Evolutionary conservation across 352 stramenopile species (phyloP), one percentile per base, ranked within the genome.

Genomic region (Phytophthora quininea): DNA sequence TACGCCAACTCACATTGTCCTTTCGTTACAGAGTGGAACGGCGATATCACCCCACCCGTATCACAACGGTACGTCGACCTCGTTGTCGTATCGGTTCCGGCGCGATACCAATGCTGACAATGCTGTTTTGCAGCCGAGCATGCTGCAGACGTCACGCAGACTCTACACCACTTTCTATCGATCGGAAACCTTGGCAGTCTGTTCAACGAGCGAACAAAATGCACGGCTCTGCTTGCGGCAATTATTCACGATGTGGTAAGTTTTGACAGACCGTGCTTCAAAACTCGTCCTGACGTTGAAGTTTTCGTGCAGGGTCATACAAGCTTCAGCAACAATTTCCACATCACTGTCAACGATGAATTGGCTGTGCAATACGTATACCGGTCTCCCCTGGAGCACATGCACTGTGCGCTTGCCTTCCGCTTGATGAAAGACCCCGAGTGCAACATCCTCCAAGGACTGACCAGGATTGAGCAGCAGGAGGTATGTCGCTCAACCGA

Each of bases 261-360:
- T 72, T 27, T 1, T 14, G 38, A n/a, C n/a, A 38, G 48, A 10
- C 24, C 6, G 52, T 46, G 11, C 19, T 47, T 11, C 3, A 40
- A 4, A 60, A 9, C 37, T 43, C 24, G 27, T 19, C 30, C 9
- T 49, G 24, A 54, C 35, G 1, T 2, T 6, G 43, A 8, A 37
- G 54, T 46, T 8, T 24, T 27, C 49, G 30, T 3, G 4, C 47
- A 91, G 82, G 87, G 82, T n/a, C 90, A 97, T 71, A 93, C 86
- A 51, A 93, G 89, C 61, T 92, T 80, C 71, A 90, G 86, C 59
- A 95, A 97, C 74, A 93, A 92, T 58, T 96, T 97, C 58, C 88
- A 95, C 72, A 92, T 96, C 54, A 76, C 76, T 19, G 58, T 81
- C 29, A 93, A 95, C 58, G 84, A 93, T 73, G 75, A 92, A 35